phyloP scores from a whole-genome alignment of 345 rosid genomes.

The Viola odorata region DNA sequence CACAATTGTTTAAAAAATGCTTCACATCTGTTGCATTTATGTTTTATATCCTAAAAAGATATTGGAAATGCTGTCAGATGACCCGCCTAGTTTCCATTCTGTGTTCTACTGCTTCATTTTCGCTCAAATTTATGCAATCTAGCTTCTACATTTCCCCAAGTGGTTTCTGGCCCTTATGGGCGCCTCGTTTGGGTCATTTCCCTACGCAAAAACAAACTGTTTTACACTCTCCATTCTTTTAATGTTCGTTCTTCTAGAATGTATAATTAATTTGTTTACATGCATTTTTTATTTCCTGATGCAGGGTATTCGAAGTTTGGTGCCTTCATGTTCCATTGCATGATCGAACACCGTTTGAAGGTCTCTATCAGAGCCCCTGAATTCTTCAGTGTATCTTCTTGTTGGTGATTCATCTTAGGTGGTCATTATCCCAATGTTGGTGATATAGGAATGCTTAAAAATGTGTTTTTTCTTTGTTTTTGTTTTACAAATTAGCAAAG shows the following conservation, averaged over 20 bases:
- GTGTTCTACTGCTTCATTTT: not conserved
- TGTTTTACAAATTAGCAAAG: no score
- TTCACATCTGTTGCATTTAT: not conserved
- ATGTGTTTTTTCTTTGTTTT: no score
- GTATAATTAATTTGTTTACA: not conserved
- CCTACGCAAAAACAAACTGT: not conserved
- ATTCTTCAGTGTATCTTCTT: not conserved
- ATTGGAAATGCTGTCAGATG: no score
- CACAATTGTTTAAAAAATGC: not conserved
- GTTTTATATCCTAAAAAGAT: not conserved
- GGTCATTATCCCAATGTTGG: no score
- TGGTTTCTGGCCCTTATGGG: not conserved
- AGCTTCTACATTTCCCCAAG: not conserved
- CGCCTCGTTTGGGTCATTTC: not conserved
- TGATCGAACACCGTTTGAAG: conserved; percentile 73
- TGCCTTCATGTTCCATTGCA: conserved; percentile 82
- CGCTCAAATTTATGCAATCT: not conserved
- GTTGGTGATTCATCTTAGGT: no score
- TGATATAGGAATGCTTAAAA: no score
- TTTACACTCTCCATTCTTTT: not conserved
- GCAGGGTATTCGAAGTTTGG: conserved; percentile 75
- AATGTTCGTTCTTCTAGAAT: not conserved
- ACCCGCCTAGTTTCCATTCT: no score
- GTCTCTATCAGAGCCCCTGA: conserved; percentile 18
- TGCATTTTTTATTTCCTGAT: not conserved